Base-by-base conservation (phyloP, 345 rosid genomes). In the Eucalyptus decipiens region DNA sequence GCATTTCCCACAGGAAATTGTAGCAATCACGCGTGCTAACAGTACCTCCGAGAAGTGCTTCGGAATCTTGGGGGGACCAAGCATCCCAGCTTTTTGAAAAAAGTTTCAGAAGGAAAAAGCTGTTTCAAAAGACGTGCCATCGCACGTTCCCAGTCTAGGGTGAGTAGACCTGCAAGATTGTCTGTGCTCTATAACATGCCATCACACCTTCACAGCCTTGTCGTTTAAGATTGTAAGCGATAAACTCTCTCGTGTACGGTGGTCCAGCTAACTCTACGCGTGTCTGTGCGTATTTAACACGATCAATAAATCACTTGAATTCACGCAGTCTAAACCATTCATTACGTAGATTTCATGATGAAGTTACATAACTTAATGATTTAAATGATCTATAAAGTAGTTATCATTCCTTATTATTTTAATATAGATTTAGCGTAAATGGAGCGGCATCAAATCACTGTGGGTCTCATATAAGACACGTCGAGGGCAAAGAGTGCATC, bases 21-120 rank as follows among this genome's bases (percentile, higher is more conserved):
- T 34, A 69, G 1, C 80, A 34, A 34, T 34, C 24, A 5, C 80
- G 43, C 80, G 43, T 69, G 43, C 80, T 69, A 69, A 9, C 80
- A 34, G 7, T 0, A 34, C 67, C n/a, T 58, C n/a, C 0, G 24
- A 21, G 0, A 58, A 58, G 0, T 28, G 5, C 16, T 58, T 58
- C 30, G 67, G 13, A 21, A 26, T 58, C n/a, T 10, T 58, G n/a
- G n/a, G 65, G 65, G 65, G 3, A 23, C 60, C 65, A 58, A 23
- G 2, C 67, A 58, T 26, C 67, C 4, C 67, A 1, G 3, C 67
- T 5, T 58, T 58, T 58, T 24, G 0, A 0, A 21, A 23, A 24
- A 23, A 4, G 12, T 23, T 18, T 32, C 40, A n/a, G 80, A 32
- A 32, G 0, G 21, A 3, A n/a, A 16, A 8, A 1, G 0, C 11